phyloP scores from a whole-genome alignment of 768 basidiomycete species.

The Pisolithus tinctorius region DNA sequence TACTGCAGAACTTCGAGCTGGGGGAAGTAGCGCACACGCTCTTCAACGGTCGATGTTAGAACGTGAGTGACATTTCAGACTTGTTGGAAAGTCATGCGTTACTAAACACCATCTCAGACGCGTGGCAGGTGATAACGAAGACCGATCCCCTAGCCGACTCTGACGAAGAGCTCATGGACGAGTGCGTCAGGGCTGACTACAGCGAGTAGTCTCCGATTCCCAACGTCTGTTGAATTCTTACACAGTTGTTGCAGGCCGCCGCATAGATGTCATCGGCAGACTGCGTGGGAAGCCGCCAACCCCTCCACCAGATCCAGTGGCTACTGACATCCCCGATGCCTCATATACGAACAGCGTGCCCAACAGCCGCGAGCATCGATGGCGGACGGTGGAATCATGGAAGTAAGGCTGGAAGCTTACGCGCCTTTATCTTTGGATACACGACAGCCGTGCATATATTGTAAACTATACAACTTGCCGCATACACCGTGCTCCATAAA shows the following conservation, averaged over 20 bases:
- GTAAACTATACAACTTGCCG: too few species aligned
- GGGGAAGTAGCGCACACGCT: conserved; percentile 10
- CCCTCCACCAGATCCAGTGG: conserved; percentile 30
- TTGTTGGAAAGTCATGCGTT: neutral
- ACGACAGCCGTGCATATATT: too few species aligned
- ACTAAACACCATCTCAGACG: conserved; percentile 39
- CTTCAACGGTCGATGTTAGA: conserved; percentile 39
- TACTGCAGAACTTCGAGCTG: conserved; percentile 13
- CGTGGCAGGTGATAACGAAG: conserved; percentile 60
- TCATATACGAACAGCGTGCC: conserved; percentile 4
- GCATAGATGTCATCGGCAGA: conserved; percentile 45
- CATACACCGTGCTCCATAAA: too few species aligned
- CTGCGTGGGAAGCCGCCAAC: conserved; percentile 46
- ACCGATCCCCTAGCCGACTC: conserved; percentile 66
- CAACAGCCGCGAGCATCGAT: conserved; percentile 27
- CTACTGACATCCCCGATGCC: neutral
- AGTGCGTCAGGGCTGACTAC: conserved; percentile 58
- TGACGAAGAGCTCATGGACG: conserved; percentile 63
- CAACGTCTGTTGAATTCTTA: neutral
- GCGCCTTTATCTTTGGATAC: too few species aligned
- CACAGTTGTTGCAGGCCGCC: conserved; percentile 33
- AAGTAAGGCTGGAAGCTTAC: conserved; percentile 9
- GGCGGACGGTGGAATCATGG: conserved; percentile 34
- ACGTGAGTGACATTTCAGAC: conserved; percentile 25
- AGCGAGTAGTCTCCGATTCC: conserved; percentile 34